These are phyloP conservation scores for Fusarium graminum DNA, from an alignment of 2,329 filamentous ascomycete species.

Conservation along the genomic window DNA sequence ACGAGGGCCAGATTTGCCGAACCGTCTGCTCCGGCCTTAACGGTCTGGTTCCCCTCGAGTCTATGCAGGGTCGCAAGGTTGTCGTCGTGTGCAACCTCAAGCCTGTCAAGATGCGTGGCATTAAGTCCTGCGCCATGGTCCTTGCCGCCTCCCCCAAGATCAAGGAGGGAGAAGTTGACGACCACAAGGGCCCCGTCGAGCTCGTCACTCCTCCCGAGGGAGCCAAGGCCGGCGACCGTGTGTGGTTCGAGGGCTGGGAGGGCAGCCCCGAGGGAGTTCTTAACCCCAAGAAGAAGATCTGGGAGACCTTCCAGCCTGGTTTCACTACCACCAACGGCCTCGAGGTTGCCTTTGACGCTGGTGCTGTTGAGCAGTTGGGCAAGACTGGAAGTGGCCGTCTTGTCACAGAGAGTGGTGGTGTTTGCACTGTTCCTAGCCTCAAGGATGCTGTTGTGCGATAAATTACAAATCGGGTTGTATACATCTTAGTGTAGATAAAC, in stretches of 20 bases:
- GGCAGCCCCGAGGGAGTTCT: slow-evolving; percentile 92
- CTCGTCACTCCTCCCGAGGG: slow-evolving; percentile 86
- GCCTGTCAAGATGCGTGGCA: slow-evolving; percentile 97
- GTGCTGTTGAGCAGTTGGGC: slow-evolving; percentile 79
- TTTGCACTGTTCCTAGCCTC: slow-evolving; percentile 86
- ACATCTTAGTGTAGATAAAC: slow-evolving; percentile 21
- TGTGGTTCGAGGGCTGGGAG: slow-evolving; percentile 95
- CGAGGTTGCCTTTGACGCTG: slow-evolving; percentile 89
- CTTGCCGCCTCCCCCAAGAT: slow-evolving; percentile 89
- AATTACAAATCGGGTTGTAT: slow-evolving; percentile 34
- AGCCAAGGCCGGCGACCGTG: slow-evolving; percentile 84
- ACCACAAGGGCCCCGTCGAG: slow-evolving; percentile 92
- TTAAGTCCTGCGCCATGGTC: slow-evolving; percentile 86
- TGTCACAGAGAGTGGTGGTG: slow-evolving; percentile 80
- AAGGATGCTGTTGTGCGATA: slow-evolving; percentile 87
- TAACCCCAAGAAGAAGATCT: slow-evolving; percentile 99
- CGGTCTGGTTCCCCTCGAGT: slow-evolving; percentile 89
- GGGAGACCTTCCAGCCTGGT: slow-evolving; percentile 96
- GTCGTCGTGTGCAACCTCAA: slow-evolving; percentile 98
- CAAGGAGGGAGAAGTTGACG: slow-evolving; percentile 80
- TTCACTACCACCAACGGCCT: slow-evolving; percentile 88
- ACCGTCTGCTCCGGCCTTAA: slow-evolving; percentile 98
- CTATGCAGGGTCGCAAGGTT: slow-evolving; percentile 97
- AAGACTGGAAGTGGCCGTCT: slow-evolving; percentile 77
- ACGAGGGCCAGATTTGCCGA: slow-evolving; percentile 90